Conservation (phyloP, 495 filamentous ascomycete genomes). For the Platismatia glauca region DNA sequence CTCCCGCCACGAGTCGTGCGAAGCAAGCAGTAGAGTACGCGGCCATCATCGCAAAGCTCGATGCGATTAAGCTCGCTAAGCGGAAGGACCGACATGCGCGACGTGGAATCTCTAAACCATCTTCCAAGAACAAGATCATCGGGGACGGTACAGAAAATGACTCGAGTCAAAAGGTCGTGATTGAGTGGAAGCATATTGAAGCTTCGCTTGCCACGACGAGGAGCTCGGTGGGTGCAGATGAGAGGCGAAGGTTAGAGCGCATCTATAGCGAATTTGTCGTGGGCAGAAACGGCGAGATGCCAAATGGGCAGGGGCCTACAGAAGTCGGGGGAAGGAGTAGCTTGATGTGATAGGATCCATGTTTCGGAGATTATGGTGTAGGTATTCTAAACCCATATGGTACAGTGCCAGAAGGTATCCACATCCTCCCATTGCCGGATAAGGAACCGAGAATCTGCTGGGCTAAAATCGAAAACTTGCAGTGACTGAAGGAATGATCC, state of each 20-base stretch:
- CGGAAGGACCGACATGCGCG: conserved; percentile 43
- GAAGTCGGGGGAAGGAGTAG: conserved; percentile 90
- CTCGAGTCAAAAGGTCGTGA: conserved; percentile 58
- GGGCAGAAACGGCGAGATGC: conserved; percentile 89
- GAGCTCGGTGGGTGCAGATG: conserved; percentile 68
- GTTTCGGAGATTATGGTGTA: neutral
- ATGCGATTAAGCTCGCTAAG: conserved; percentile 58
- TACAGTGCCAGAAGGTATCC: neutral
- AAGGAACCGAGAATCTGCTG: neutral
- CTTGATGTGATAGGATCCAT: conserved; percentile 57
- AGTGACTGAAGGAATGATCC: neutral
- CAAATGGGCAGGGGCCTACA: conserved; percentile 74
- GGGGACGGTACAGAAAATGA: conserved; percentile 23
- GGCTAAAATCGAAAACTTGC: neutral
- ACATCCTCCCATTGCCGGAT: neutral
- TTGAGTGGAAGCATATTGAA: conserved; percentile 78
- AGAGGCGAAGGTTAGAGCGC: conserved; percentile 59
- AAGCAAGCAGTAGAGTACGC: conserved; percentile 58
- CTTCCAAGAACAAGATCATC: conserved; percentile 20
- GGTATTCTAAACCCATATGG: neutral
- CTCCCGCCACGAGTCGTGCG: conserved; percentile 31
- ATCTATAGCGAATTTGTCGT: conserved; percentile 92
- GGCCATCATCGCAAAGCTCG: conserved; percentile 63
- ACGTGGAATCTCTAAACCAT: conserved; percentile 23
- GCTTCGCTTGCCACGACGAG: conserved; percentile 69